Percentiles rank a stretch among this genome's conserved stretches.
Conservation (phyloP, 345 rosid genomes). For the Carallia brachiata region DNA sequence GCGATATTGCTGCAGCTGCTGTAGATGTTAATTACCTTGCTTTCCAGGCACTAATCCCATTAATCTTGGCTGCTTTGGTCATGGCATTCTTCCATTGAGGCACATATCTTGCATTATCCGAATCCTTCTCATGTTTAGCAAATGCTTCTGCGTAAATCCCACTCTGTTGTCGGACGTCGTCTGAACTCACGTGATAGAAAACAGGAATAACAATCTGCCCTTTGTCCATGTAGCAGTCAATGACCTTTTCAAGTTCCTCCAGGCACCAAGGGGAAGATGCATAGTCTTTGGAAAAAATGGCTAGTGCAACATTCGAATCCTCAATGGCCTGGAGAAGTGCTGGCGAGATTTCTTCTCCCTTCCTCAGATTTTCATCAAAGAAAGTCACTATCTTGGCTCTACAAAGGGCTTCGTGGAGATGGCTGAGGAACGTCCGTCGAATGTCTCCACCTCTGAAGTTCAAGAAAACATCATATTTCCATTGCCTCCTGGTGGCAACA, state of each 20-base stretch:
- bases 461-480: no score
- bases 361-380: neutral
- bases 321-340: neutral
- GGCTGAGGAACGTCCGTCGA: slow-evolving; percentile 8
- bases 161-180: neutral
- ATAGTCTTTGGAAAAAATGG: no score
- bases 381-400: neutral
- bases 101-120: no score
- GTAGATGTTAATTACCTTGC: no score
- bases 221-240: neutral
- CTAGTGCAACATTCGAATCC: no score
- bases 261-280: no score
- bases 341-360: slow-evolving; percentile 5
- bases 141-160: neutral
- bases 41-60: no score
- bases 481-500: neutral
- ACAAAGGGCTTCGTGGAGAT: slow-evolving; percentile 4
- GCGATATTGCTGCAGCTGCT: no score
- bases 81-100: no score
- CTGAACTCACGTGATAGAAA: neutral
- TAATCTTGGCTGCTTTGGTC: no score
- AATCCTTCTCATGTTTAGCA: neutral
- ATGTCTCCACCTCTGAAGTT: neutral
- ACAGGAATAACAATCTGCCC: neutral
- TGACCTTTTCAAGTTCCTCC: no score